These are phyloP conservation scores for Camelina neglecta DNA, from an alignment of 345 rosid species.

Conservation along the genomic window DNA sequence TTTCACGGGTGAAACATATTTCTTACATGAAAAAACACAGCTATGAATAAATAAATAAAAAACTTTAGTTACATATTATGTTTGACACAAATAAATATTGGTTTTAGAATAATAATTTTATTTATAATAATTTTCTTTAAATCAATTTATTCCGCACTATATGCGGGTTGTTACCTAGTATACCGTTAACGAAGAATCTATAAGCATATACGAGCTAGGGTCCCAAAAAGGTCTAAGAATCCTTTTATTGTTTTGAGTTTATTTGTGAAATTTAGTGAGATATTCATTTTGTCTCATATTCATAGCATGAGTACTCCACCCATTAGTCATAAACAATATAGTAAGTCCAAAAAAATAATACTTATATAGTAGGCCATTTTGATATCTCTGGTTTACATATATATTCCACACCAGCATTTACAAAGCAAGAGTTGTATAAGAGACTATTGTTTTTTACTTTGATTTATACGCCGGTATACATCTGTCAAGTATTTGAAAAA, in stretches of 20 bases:
- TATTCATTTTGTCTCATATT: slow-evolving; percentile 48
- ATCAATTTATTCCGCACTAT: too few species aligned
- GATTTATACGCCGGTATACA: background rate
- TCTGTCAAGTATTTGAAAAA: slow-evolving; percentile 3
- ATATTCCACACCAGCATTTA: background rate
- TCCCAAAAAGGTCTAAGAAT: slow-evolving; percentile 6
- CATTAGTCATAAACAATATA: background rate
- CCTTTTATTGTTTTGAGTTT: background rate
- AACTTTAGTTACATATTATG: too few species aligned
- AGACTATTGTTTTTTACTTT: background rate
- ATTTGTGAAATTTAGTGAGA: slow-evolving; percentile 29
- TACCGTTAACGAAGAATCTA: background rate
- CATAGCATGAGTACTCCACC: background rate
- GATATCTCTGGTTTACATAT: background rate
- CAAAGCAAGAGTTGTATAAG: background rate
- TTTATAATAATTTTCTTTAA: too few species aligned
- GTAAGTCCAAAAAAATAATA: background rate
- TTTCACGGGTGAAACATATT: too few species aligned
- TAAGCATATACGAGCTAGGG: slow-evolving; percentile 1
- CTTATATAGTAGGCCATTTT: background rate
- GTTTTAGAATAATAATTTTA: too few species aligned
- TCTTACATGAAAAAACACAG: too few species aligned
- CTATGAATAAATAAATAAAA: too few species aligned
- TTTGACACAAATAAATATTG: too few species aligned
- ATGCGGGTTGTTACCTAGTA: background rate